These are phyloP conservation scores for Exophiala sideris DNA, from an alignment of 2,329 filamentous ascomycete genomes.

Conservation along the genomic window DNA sequence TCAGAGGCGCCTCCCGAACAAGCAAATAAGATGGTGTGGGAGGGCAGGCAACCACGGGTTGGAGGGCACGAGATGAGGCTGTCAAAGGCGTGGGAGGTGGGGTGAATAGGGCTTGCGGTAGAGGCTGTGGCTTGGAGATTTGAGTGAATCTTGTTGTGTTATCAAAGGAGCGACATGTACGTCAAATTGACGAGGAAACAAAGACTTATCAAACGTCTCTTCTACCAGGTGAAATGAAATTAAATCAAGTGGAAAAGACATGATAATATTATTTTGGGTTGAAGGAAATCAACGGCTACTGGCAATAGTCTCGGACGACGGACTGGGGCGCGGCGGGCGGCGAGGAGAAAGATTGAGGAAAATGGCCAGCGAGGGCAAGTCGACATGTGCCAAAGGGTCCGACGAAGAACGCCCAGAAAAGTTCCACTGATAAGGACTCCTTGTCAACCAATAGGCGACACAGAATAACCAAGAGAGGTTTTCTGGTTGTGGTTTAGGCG, in stretches of 20 bases:
- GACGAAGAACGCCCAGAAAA: neutral
- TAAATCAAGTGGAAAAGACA: no score
- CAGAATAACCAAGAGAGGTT: neutral
- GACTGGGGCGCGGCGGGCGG: neutral
- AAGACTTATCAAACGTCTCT: no score
- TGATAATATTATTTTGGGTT: neutral
- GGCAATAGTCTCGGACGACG: neutral
- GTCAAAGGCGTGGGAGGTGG: constrained; percentile 4
- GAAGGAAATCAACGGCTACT: neutral
- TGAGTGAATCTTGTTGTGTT: no score
- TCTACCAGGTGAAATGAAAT: no score
- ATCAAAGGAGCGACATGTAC: no score
- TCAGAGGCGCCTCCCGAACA: neutral
- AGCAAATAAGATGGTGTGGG: neutral
- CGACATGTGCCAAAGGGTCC: neutral
- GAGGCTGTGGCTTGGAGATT: no score
- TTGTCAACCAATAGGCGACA: neutral
- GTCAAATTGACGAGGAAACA: no score
- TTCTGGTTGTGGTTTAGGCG: neutral
- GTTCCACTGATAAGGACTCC: neutral
- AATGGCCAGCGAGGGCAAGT: neutral
- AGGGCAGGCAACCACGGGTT: neutral
- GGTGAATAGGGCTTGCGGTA: neutral
- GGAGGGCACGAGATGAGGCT: neutral
- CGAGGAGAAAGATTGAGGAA: neutral